These are phyloP conservation scores for Stenocarpella maydis DNA, from an alignment of 2,329 filamentous ascomycete species.

Conservation along the genomic window DNA sequence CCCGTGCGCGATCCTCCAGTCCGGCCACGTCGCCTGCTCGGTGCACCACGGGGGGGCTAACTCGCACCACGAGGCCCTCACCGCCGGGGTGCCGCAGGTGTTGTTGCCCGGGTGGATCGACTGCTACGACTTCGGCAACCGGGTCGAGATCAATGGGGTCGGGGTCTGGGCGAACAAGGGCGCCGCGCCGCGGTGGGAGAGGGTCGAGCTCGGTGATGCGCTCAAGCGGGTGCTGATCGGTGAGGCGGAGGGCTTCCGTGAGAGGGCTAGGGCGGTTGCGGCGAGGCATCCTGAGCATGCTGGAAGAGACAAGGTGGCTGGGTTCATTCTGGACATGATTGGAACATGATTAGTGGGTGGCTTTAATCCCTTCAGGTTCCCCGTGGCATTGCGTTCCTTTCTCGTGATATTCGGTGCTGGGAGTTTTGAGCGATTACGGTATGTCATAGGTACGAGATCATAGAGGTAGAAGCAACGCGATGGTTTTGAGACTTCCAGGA, in stretches of 20 bases:
- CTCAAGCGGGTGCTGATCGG: slow-evolving; percentile 36
- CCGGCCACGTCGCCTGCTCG: slow-evolving; percentile 45
- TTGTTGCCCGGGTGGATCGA: slow-evolving; percentile 55
- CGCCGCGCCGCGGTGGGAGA: slow-evolving; percentile 35
- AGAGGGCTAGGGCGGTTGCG: slow-evolving; percentile 31
- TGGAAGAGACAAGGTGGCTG: slow-evolving; percentile 31
- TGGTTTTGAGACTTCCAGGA: background rate
- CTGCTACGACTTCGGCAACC: slow-evolving; percentile 55
- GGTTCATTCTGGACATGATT: slow-evolving; percentile 1
- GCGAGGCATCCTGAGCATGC: slow-evolving; percentile 25
- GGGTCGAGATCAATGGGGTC: slow-evolving; percentile 53
- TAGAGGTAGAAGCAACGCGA: background rate
- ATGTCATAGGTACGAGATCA: no score
- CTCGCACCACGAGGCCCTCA: slow-evolving; percentile 44
- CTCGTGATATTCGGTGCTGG: background rate
- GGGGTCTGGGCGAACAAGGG: slow-evolving; percentile 44
- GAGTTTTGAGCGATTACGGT: background rate
- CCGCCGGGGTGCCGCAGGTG: slow-evolving; percentile 54
- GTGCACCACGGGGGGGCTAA: slow-evolving; percentile 54
- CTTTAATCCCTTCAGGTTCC: background rate
- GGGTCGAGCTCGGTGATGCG: slow-evolving; percentile 34
- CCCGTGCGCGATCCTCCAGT: slow-evolving; percentile 43
- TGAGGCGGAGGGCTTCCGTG: slow-evolving; percentile 24
- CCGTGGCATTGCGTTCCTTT: background rate
- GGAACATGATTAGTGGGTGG: background rate